phyloP scores from a whole-genome alignment of 2,329 filamentous ascomycete genomes.

The Sarocladiaceae sp. region DNA sequence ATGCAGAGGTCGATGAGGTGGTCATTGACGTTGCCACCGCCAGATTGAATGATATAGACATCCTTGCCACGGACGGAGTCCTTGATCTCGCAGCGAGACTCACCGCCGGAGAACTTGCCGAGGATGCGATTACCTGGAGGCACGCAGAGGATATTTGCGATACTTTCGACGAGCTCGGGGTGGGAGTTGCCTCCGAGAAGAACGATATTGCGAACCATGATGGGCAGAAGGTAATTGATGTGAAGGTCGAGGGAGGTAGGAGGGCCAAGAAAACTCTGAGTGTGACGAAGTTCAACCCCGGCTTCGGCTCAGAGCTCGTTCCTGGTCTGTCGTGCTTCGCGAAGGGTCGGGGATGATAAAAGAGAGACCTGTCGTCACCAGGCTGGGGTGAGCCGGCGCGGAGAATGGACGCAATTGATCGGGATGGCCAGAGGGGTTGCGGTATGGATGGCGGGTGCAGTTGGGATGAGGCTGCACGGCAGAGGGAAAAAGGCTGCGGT shows the following conservation, averaged over 20 bases:
- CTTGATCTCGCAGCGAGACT: conserved; percentile 90
- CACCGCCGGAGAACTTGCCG: conserved; percentile 88
- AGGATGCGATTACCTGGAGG: conserved; percentile 79
- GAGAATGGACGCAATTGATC: conserved; percentile 1
- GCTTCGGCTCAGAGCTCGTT: background rate
- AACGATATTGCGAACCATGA: conserved; percentile 92
- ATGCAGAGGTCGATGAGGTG: conserved; percentile 95
- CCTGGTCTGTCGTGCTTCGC: background rate
- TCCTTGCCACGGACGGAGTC: conserved; percentile 97
- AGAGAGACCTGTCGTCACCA: conserved; percentile 1
- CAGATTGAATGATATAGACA: conserved; percentile 97
- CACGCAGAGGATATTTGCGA: conserved; percentile 84
- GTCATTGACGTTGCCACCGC: conserved; percentile 89
- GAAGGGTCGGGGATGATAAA: background rate
- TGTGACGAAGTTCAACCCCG: background rate
- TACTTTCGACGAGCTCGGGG: conserved; percentile 75
- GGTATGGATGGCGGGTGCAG: background rate
- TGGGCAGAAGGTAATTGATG: conserved; percentile 17
- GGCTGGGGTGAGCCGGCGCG: conserved; percentile 4
- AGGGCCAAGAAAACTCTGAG: background rate
- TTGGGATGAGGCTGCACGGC: conserved; percentile 5
- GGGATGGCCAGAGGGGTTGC: background rate
- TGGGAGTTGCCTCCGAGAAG: conserved; percentile 91
- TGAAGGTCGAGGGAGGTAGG: no score
- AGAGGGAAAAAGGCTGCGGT: conserved; percentile 5